Evolutionary conservation across 805 yeast species (phyloP).

Genomic region (Suhomyces sp.): DNA sequence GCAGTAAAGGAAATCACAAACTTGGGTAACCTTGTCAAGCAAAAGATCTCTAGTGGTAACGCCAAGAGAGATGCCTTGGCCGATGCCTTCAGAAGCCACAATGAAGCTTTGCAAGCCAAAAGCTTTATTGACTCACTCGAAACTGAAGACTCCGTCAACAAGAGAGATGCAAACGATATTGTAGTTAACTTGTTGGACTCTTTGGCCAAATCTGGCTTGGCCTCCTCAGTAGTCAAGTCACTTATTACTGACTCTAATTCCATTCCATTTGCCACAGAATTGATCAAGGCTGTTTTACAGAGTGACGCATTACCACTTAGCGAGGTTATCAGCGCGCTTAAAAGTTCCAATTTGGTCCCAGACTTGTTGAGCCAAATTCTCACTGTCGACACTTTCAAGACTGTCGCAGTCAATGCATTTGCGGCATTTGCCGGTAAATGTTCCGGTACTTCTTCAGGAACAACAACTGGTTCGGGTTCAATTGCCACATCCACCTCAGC

Average conservation of each 20-base stretch:
- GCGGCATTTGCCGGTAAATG: conserved; percentile 38
- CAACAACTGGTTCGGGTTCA: conserved; percentile 4
- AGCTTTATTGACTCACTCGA: conserved; percentile 4
- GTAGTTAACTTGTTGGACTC: conserved; percentile 38
- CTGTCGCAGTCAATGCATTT: conserved; percentile 35
- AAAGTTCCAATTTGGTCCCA: conserved; percentile 30
- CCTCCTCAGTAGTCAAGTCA: conserved; percentile 35
- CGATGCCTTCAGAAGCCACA: conserved; percentile 4
- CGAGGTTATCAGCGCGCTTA: conserved; percentile 29
- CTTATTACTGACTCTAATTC: conserved; percentile 37
- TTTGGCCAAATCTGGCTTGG: conserved; percentile 42
- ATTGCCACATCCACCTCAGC: background rate
- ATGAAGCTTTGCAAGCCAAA: conserved; percentile 2
- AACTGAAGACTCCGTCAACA: conserved; percentile 7
- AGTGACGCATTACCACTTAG: conserved; percentile 27
- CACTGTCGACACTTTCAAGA: conserved; percentile 30
- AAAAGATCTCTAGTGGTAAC: conserved; percentile 17
- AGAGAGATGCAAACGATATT: conserved; percentile 21
- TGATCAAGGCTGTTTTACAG: conserved; percentile 29
- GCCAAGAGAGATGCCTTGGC: conserved; percentile 17
- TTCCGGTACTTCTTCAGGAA: conserved; percentile 10
- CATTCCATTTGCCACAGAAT: conserved; percentile 35
- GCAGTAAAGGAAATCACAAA: conserved; percentile 27
- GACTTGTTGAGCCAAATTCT: conserved; percentile 33
- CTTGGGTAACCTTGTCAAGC: conserved; percentile 26